Evolutionary conservation across 768 basidiomycete species (phyloP), one percentile per base, ranked within the genome.

Genomic region (Suillus bovinus): DNA sequence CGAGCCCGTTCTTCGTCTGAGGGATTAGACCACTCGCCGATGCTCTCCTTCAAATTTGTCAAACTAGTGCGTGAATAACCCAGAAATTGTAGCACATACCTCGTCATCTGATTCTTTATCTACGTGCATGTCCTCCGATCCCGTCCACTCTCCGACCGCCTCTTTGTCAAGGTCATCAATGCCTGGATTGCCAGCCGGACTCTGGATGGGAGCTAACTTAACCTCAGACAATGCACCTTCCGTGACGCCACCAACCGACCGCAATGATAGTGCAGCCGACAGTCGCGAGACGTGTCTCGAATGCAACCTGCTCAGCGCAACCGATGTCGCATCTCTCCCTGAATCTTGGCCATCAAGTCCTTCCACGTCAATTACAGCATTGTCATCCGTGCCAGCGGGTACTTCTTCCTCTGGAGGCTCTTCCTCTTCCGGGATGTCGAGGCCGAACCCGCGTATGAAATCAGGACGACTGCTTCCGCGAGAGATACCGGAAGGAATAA

Each of bases 1-100:
- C 91, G 84, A 4, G 89, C 91, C 33, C 88, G 84, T 70, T 94
- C 93, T 74, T 94, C 93, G 69, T 94, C 93, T 29, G 93, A 94
- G 20, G 93, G 93, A 69, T 94, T 94, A 27, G 93, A 94, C 84
- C 85, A 94, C 76, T 94, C 92, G 31, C 91, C 91, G 55, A 92
- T 88, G 67, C 90, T 93, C 87, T 91, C 78, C 66, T 75, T 64
- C 61, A 33, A 61, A 59, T 64, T 55, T 47, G 61, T 66, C 34
- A 61, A 47, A 63, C 54, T 46, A 14, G 39, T 58, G 27, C 41
- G 54, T 59, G 47, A 61, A 56, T 31, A 56, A 59, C 39, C 31
- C 42, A 53, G 52, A 59, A 47, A 64, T 49, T 54, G 20, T 49
- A 10, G 54, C 58, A 70, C 81, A 59, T 67, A 91, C 91, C 79